Evolutionary conservation across 805 yeast genomes (phyloP).

Genomic region (Millerozyma acaciae): DNA sequence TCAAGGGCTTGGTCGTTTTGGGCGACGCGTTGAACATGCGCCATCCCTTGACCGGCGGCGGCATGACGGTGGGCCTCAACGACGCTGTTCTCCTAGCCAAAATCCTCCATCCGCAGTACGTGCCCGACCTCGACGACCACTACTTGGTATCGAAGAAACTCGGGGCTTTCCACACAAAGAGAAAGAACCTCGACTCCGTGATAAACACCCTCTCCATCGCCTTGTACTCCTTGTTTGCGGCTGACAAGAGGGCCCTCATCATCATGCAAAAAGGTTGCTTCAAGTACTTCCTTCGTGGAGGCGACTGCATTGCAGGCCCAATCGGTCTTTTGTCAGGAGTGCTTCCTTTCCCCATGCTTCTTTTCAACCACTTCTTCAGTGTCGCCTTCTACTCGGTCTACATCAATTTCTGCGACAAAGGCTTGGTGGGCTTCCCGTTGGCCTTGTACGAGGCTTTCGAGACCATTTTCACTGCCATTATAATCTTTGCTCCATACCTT

Average conservation of each 20-base stretch:
- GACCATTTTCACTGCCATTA: slow-evolving; percentile 67
- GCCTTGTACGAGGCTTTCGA: slow-evolving; percentile 68
- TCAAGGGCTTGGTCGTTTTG: slow-evolving; percentile 68
- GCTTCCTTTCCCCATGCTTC: slow-evolving; percentile 65
- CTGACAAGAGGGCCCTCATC: slow-evolving; percentile 60
- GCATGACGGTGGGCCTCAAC: slow-evolving; percentile 95
- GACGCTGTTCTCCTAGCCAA: slow-evolving; percentile 72
- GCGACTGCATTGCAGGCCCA: slow-evolving; percentile 73
- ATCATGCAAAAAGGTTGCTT: slow-evolving; percentile 87
- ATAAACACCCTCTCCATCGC: slow-evolving; percentile 90
- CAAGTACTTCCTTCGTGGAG: slow-evolving; percentile 80
- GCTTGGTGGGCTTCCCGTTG: slow-evolving; percentile 61
- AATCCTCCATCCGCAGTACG: slow-evolving; percentile 52
- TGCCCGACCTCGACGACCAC: slow-evolving; percentile 57
- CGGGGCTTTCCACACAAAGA: slow-evolving; percentile 65
- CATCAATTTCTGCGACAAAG: slow-evolving; percentile 62
- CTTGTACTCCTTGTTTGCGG: slow-evolving; percentile 84
- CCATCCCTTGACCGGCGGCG: slow-evolving; percentile 98
- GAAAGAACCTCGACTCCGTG: slow-evolving; percentile 79
- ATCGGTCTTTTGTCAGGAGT: slow-evolving; percentile 81
- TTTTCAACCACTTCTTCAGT: slow-evolving; percentile 82
- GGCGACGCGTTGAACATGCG: slow-evolving; percentile 98
- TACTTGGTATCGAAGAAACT: slow-evolving; percentile 53
- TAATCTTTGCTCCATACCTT: slow-evolving; percentile 77
- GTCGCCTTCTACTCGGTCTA: slow-evolving; percentile 85